These are phyloP conservation scores for Cercospora beticola DNA, from an alignment of 2,329 filamentous ascomycete genomes.

Conservation along the genomic window DNA sequence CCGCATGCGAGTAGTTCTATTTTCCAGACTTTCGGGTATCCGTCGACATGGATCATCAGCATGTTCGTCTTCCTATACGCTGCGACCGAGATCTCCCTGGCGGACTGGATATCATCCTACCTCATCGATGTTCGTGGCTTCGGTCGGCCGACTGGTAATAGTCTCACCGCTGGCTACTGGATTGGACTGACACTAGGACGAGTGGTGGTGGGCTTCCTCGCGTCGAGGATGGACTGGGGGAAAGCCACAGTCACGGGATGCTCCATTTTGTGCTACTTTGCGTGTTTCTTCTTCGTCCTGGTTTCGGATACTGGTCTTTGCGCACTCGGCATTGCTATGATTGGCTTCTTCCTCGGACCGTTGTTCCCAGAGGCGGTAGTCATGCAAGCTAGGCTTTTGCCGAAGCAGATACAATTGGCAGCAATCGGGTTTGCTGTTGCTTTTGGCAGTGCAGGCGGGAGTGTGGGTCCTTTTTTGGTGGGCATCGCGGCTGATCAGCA, in stretches of 20 bases:
- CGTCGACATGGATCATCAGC: constrained; percentile 12
- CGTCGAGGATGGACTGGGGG: constrained; percentile 10
- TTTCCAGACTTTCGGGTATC: constrained; percentile 37
- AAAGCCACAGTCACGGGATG: constrained; percentile 8
- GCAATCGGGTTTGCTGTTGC: constrained; percentile 23
- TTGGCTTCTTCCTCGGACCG: constrained; percentile 26
- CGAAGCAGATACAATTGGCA: constrained; percentile 18
- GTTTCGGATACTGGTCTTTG: constrained; percentile 12
- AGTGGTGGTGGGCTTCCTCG: constrained; percentile 20
- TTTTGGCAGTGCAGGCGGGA: constrained; percentile 20
- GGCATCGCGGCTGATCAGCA: constrained; percentile 5
- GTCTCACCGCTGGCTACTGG: constrained; percentile 22
- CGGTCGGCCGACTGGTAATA: constrained; percentile 13
- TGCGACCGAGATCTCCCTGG: constrained; percentile 11
- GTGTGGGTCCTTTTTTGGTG: constrained; percentile 35
- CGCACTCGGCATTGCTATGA: constrained; percentile 5
- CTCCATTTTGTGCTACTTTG: constrained; percentile 7
- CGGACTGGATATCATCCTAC: constrained; percentile 15
- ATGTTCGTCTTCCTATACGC: constrained; percentile 15
- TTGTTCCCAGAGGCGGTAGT: constrained; percentile 24
- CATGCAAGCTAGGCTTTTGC: constrained; percentile 17
- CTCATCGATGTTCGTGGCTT: constrained; percentile 15
- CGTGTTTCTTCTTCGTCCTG: constrained; percentile 9
- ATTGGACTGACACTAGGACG: constrained; percentile 21
- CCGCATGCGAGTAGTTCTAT: neutral